Base-by-base conservation (phyloP, 257 asterid species). In the Solanum ossicruentum region DNA sequence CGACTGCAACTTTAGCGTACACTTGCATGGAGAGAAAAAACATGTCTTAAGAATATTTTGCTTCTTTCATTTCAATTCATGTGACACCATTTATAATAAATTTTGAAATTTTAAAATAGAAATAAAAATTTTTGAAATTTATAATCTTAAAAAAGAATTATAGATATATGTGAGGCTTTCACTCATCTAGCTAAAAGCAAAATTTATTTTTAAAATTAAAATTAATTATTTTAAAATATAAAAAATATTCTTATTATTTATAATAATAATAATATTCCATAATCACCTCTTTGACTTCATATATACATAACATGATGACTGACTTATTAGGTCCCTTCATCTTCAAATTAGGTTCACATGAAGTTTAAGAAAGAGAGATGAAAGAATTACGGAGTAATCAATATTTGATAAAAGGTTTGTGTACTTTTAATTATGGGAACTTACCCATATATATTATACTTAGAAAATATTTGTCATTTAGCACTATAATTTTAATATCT, bases 301-400 rank as follows among this genome's bases (percentile, higher is more conserved):
- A 65, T n/a, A 4, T 36, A n/a, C 28, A 18, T 69, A 36, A 20
- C 17, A 41, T 21, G 17, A 43, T 7, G 45, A 84, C 21, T 21
- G 12, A 32, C 49, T 18, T n/a, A 36, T 52, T 23, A 41, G 67
- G 45, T 41, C 70, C 5, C 73, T 71, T 81, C 49, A 8, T 26
- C 82, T 61, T 80, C 66, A 85, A 81, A 85, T 45, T 45, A 67
- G 65, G 7, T 28, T 85, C 83, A 69, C 83, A 81, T 72, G 80
- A 63, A n/a, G 18, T 18, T 70, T 67, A 66, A 39, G 13, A 69
- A 10, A 28, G 66, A 57, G 69, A 63, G 70, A 63, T 13, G 39
- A 36, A 36, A 36, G 39, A 36, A 36, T 3, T 36, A 36, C 39
- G 6, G 39, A 36, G 39, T 36, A 36, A 36, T 36, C 39, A 36